Conservation (phyloP, 345 rosid genomes). For the Raphanus sativus region DNA sequence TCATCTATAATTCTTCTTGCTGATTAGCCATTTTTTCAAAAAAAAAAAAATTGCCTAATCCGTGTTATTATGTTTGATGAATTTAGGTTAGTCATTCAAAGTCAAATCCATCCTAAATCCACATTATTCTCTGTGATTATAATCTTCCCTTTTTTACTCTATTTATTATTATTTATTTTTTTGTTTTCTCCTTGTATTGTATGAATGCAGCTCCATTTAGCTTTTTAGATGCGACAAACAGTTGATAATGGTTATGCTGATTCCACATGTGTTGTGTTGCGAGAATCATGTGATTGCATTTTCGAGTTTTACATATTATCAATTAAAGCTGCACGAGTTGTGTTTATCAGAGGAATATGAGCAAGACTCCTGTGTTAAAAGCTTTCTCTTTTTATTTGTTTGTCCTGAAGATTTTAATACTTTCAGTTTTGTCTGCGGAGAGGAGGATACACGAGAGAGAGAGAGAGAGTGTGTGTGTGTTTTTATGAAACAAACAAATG, state of each 20-base stretch:
- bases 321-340: not conserved
- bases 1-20: not conserved
- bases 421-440: slow-evolving; percentile 46
- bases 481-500: slow-evolving; percentile 53
- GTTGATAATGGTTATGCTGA: too few relatives aligned
- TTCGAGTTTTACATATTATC: not conserved
- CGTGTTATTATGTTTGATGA: too few relatives aligned
- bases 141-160: not conserved
- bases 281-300: not conserved
- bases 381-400: too few relatives aligned
- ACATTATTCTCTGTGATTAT: slow-evolving; percentile 7
- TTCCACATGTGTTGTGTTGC: not conserved
- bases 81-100: slow-evolving; percentile 1
- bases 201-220: too few relatives aligned
- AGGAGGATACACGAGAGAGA: slow-evolving; percentile 10
- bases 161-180: too few relatives aligned
- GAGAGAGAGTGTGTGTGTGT: too few relatives aligned
- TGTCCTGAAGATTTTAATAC: slow-evolving; percentile 48
- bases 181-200: too few relatives aligned
- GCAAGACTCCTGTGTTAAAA: too few relatives aligned
- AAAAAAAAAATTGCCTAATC: not conserved
- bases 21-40: not conserved
- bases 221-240: not conserved
- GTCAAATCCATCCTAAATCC: slow-evolving; percentile 14
- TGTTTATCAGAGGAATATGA: too few relatives aligned